Evolutionary conservation across 768 basidiomycete genomes (phyloP).

Genomic region (Lactarius pseudohatsudake): DNA sequence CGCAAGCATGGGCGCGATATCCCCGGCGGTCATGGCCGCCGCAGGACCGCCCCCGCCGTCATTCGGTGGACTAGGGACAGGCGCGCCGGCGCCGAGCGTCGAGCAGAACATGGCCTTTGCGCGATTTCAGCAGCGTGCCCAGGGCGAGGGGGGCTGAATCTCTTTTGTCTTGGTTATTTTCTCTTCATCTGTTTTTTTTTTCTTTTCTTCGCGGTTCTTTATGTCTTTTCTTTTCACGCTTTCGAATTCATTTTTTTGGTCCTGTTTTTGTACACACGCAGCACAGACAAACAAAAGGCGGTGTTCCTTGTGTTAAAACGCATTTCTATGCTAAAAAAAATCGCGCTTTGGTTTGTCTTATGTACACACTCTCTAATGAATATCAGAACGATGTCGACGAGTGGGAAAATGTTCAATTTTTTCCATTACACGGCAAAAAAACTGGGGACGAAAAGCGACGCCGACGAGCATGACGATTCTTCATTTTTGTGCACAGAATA

Average conservation of each 20-base stretch:
- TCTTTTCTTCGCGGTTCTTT: not conserved
- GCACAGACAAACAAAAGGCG: not conserved
- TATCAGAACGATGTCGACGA: no score
- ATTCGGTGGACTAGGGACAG: slow-evolving; percentile 33
- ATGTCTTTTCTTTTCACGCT: not conserved
- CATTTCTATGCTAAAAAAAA: not conserved
- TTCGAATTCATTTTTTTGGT: not conserved
- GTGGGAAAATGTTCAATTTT: no score
- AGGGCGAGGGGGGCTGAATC: slow-evolving; percentile 5
- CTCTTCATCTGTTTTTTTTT: no score
- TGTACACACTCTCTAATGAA: no score
- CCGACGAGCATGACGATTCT: no score
- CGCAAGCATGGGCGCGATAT: slow-evolving; percentile 33
- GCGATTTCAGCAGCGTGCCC: slow-evolving; percentile 42
- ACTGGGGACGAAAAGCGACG: no score
- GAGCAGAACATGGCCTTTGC: slow-evolving; percentile 87
- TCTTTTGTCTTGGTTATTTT: no score
- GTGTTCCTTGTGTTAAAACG: not conserved
- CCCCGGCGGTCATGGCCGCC: slow-evolving; percentile 41
- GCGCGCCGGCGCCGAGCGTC: slow-evolving; percentile 60
- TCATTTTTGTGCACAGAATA: no score
- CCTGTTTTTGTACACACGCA: not conserved
- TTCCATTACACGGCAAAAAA: no score
- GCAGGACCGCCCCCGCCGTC: slow-evolving; percentile 39
- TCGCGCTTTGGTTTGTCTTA: not conserved